These are phyloP conservation scores for Wickerhamomyces chaumierensis DNA, from an alignment of 805 yeast genomes.

Conservation along the genomic window DNA sequence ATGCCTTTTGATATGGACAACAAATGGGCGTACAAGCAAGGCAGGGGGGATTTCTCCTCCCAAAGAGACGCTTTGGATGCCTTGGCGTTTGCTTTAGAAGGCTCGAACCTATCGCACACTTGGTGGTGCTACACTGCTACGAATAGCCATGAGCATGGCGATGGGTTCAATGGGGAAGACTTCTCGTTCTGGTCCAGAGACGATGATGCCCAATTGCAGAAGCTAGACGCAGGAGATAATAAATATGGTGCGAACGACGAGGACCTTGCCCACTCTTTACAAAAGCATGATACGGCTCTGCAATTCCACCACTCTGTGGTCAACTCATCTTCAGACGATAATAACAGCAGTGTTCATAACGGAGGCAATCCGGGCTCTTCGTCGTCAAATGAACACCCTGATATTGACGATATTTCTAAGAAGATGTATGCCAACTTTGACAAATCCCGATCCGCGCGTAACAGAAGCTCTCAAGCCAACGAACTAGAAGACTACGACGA, in stretches of 20 bases:
- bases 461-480: neutral
- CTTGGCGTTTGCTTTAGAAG: slow-evolving; percentile 66
- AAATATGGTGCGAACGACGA: slow-evolving; percentile 29
- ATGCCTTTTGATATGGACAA: slow-evolving; percentile 95
- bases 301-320: no score
- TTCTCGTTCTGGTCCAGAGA: slow-evolving; percentile 66
- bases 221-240: no score
- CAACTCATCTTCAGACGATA: no score
- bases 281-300: no score
- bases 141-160: slow-evolving; percentile 81
- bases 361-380: no score
- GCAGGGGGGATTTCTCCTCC: slow-evolving; percentile 48
- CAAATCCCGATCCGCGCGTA: no score
- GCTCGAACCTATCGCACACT: slow-evolving; percentile 57
- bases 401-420: no score
- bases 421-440: no score
- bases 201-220: no score
- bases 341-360: no score
- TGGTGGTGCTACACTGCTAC: slow-evolving; percentile 76
- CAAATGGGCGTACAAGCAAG: slow-evolving; percentile 49
- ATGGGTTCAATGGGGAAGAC: slow-evolving; percentile 89
- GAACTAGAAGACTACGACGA: neutral
- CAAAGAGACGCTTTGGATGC: slow-evolving; percentile 86
- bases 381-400: no score
- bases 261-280: neutral